Evolutionary conservation across 192 early-diverging fungal species (phyloP).

Genomic region (Endogone sp.): DNA sequence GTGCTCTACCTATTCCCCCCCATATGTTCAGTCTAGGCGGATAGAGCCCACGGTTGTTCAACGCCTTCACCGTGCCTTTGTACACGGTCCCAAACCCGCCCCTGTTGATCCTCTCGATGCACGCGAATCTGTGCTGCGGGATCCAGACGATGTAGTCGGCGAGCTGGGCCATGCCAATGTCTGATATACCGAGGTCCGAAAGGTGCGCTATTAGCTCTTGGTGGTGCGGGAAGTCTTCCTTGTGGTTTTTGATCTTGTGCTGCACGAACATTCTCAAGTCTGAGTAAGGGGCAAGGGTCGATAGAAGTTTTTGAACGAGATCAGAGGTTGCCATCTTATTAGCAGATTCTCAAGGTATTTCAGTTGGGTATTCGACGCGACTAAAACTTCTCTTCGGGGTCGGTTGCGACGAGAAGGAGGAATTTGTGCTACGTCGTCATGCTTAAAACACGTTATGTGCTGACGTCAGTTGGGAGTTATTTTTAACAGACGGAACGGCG

Average conservation of each 20-base stretch:
- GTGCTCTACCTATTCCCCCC: too few species aligned
- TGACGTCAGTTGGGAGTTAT: too few species aligned
- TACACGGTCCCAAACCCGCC: neutral
- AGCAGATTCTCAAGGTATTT: too few species aligned
- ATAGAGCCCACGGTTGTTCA: neutral
- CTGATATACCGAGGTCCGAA: neutral
- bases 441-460: too few species aligned
- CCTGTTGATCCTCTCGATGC: neutral
- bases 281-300: neutral
- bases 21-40: neutral
- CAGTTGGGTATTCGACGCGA: too few species aligned
- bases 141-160: neutral
- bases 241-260: neutral
- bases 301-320: neutral
- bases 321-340: neutral
- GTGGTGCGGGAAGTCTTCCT: neutral
- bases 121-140: neutral
- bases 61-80: neutral
- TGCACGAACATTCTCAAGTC: neutral
- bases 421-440: too few species aligned
- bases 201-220: neutral
- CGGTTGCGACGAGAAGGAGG: too few species aligned
- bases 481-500: too few species aligned
- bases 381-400: too few species aligned
- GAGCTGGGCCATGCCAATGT: neutral